These are phyloP conservation scores for Parachlorella kessleri DNA, from an alignment of 139 green algal species.

Conservation along the genomic window DNA sequence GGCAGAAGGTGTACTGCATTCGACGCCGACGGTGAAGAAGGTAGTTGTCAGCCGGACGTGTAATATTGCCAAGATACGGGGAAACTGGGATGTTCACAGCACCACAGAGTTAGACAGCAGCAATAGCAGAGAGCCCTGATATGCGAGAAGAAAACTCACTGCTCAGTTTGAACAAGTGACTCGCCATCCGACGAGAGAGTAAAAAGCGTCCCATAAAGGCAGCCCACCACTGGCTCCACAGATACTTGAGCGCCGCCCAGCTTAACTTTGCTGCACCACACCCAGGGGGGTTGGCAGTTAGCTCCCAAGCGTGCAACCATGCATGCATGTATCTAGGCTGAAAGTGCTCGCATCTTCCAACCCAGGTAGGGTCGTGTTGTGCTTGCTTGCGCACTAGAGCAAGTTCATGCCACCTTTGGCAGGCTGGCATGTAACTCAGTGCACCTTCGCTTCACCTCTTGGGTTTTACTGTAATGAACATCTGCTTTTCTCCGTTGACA, in stretches of 20 bases:
- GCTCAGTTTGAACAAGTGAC: neutral
- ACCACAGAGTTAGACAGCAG: too few species aligned
- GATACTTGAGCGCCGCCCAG: slow-evolving; percentile 43
- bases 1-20: neutral
- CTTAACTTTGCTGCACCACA: slow-evolving; percentile 52
- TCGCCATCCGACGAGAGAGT: slow-evolving; percentile 28
- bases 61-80: neutral
- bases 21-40: neutral
- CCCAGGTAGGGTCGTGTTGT: neutral
- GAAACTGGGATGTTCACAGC: neutral
- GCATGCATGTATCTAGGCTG: neutral
- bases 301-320: neutral
- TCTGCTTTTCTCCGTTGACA: slow-evolving; percentile 66
- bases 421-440: too few species aligned
- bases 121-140: neutral
- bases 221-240: slow-evolving; percentile 55
- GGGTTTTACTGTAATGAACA: slow-evolving; percentile 41
- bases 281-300: neutral
- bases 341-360: neutral
- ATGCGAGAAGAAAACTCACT: neutral
- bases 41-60: neutral
- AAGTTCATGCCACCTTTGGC: neutral
- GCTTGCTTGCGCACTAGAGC: neutral
- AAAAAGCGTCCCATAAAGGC: slow-evolving; percentile 65
- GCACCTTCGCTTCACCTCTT: slow-evolving; percentile 24